A percentile compares a stretch with the other conserved stretches of the same genome.
Conservation (phyloP, 768 basidiomycete species). For the Daedalea quercina region DNA sequence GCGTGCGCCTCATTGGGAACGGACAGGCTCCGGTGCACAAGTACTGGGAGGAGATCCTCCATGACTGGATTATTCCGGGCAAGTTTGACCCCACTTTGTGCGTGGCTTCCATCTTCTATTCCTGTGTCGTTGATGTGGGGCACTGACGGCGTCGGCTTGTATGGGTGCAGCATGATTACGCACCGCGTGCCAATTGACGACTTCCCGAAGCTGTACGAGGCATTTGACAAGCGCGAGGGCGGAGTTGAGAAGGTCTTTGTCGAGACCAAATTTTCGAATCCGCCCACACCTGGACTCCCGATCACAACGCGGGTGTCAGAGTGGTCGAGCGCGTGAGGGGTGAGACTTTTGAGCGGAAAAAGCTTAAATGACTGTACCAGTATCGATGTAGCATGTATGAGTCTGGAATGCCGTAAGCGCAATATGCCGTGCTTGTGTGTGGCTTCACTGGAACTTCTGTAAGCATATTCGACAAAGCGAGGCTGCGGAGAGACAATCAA, state of each 20-base stretch:
- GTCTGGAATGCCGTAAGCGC: too few species aligned
- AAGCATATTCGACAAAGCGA: too few species aligned
- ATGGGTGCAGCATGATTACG: conserved; percentile 35
- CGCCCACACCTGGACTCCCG: conserved; percentile 46
- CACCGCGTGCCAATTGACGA: conserved; percentile 64
- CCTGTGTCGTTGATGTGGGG: not conserved
- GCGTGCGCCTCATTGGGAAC: conserved; percentile 62
- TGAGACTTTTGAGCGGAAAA: not conserved
- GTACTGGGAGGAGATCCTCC: conserved; percentile 67
- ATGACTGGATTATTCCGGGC: conserved; percentile 55
- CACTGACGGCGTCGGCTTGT: not conserved
- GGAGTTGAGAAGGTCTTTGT: conserved; percentile 74
- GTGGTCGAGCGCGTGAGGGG: conserved; percentile 21
- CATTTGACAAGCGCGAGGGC: conserved; percentile 49
- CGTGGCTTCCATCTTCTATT: conserved; percentile 16
- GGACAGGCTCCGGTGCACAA: conserved; percentile 72
- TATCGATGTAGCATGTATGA: too few species aligned
- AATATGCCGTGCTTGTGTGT: too few species aligned
- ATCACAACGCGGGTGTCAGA: conserved; percentile 47
- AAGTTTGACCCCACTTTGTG: conserved; percentile 62
- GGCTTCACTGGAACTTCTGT: too few species aligned
- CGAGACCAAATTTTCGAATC: conserved; percentile 47
- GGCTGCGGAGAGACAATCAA: too few species aligned
- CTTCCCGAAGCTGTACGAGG: conserved; percentile 52
- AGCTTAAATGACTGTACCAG: not conserved